Conservation (phyloP, 306 rosid species). For the Comarum palustre region DNA sequence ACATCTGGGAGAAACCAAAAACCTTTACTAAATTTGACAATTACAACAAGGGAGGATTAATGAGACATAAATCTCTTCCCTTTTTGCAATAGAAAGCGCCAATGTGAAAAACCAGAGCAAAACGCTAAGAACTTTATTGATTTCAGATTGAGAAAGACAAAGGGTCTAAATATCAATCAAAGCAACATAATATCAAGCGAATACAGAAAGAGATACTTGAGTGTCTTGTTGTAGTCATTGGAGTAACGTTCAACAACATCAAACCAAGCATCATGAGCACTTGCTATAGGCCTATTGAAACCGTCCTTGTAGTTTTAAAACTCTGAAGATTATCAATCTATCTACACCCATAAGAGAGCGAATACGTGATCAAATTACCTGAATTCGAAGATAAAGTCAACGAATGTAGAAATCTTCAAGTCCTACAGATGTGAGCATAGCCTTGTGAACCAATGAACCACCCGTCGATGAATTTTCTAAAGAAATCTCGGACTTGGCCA, state of each 20-base stretch:
- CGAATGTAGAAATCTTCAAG: constrained; percentile 87
- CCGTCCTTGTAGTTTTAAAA: constrained; percentile 54
- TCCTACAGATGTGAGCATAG: constrained; percentile 90
- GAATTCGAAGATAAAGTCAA: constrained; percentile 79
- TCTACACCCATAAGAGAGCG: not conserved
- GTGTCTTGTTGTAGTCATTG: constrained; percentile 82
- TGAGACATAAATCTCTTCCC: constrained; percentile 35
- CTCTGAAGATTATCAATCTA: not conserved
- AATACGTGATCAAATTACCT: constrained; percentile 35
- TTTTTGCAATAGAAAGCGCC: constrained; percentile 20
- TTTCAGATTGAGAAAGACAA: too few relatives aligned
- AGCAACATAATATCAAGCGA: too few relatives aligned
- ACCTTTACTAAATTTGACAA: not conserved
- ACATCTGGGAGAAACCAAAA: not conserved
- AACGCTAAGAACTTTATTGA: constrained; percentile 10
- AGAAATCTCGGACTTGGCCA: constrained; percentile 83
- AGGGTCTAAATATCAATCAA: too few relatives aligned
- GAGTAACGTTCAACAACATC: constrained; percentile 94
- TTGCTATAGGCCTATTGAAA: constrained; percentile 86
- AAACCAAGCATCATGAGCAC: constrained; percentile 98
- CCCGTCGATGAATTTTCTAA: constrained; percentile 68
- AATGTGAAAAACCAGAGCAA: constrained; percentile 34
- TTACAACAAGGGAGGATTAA: not conserved
- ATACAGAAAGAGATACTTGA: too few relatives aligned
- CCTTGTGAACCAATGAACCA: constrained; percentile 41